phyloP scores from a whole-genome alignment of 768 basidiomycete genomes.

The Lenzites betulinus region DNA sequence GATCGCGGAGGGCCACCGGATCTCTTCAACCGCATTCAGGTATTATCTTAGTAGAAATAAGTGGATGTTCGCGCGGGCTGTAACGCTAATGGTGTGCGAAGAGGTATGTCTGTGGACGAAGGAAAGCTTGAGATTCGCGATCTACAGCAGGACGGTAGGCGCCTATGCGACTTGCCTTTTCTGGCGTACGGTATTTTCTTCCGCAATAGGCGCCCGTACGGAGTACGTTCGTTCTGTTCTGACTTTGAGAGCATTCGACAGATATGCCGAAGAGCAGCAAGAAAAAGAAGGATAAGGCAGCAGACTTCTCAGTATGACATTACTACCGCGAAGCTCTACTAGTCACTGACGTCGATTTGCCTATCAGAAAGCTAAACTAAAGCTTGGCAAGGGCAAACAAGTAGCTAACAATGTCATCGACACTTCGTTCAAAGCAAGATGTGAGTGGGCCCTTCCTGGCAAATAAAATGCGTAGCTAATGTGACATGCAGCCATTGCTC shows the following conservation, averaged over 20 bases:
- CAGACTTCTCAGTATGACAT: slow-evolving; percentile 75
- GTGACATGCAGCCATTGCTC: slow-evolving; percentile 68
- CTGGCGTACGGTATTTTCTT: neutral
- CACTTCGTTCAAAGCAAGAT: slow-evolving; percentile 93
- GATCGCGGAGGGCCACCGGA: too few species aligned
- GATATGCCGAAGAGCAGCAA: slow-evolving; percentile 84
- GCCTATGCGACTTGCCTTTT: neutral
- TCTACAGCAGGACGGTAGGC: neutral
- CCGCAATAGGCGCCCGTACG: neutral
- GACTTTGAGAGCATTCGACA: neutral
- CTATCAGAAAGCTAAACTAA: slow-evolving; percentile 88
- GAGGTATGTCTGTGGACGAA: too few species aligned
- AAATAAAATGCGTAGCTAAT: neutral
- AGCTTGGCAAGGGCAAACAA: slow-evolving; percentile 94
- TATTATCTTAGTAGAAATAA: too few species aligned
- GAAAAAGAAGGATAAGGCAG: slow-evolving; percentile 84
- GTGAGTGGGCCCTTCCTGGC: slow-evolving; percentile 48
- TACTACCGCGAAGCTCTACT: neutral
- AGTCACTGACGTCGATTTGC: neutral
- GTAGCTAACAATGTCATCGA: slow-evolving; percentile 82
- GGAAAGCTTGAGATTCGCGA: neutral
- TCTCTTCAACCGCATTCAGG: too few species aligned
- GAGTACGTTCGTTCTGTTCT: neutral
- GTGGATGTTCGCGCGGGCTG: too few species aligned
- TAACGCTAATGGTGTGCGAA: too few species aligned